phyloP scores from a whole-genome alignment of 2,329 filamentous ascomycete genomes.

The Neopestalotiopsis sp. region DNA sequence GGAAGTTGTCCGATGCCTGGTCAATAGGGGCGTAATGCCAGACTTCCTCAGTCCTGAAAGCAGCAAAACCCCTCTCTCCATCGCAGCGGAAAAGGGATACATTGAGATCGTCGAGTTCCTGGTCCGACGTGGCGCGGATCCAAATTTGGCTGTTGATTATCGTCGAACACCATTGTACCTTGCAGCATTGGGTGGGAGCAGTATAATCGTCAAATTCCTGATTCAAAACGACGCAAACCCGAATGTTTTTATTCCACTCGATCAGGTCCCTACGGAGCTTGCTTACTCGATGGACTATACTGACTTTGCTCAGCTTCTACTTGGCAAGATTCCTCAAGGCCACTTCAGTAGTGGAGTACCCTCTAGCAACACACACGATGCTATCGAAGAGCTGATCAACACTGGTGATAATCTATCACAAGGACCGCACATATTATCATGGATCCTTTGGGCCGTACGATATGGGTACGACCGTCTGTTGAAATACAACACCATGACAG shows the following conservation, averaged over 20 bases:
- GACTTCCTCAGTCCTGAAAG: not conserved
- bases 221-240: not conserved
- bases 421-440: not conserved
- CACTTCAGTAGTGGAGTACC: not conserved
- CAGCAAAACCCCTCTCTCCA: not conserved
- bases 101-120: not conserved
- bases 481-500: not conserved
- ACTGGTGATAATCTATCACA: not conserved
- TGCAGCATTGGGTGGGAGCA: not conserved
- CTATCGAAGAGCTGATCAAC: not conserved
- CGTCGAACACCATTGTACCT: not conserved
- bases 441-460: not conserved
- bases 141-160: not conserved
- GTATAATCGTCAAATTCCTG: not conserved
- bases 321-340: not conserved
- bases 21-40: not conserved
- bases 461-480: not conserved
- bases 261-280: accelerated
- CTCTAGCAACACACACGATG: not conserved
- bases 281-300: accelerated
- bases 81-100: not conserved
- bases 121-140: not conserved
- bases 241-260: not conserved
- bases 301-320: not conserved
- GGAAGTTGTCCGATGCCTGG: not conserved